Evolutionary conservation across 306 rosid genomes (phyloP).

Genomic region (Fragaria ananassa): DNA sequence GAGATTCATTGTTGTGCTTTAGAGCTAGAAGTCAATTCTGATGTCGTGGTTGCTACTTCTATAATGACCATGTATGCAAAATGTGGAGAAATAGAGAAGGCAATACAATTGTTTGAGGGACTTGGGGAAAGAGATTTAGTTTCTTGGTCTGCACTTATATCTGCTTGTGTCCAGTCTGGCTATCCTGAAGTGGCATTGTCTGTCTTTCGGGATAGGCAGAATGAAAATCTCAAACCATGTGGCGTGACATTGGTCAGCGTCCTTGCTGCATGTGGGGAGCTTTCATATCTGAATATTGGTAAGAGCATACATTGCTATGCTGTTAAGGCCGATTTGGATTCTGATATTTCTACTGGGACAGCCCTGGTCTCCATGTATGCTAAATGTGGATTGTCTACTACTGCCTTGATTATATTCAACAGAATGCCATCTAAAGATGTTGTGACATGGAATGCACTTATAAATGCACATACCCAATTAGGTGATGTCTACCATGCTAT

Average conservation of each 20-base stretch:
- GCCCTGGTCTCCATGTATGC: conserved; percentile 59
- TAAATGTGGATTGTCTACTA: conserved; percentile 36
- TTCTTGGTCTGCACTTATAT: conserved; percentile 63
- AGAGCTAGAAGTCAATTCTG: conserved; percentile 35
- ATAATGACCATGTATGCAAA: conserved; percentile 57
- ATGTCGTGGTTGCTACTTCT: conserved; percentile 53
- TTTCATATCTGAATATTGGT: conserved; percentile 42
- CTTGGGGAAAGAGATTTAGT: conserved; percentile 47
- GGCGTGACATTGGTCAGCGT: conserved; percentile 35
- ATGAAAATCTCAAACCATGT: conserved; percentile 45
- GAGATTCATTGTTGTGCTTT: conserved; percentile 45
- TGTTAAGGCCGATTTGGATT: conserved; percentile 42
- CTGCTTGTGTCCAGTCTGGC: conserved; percentile 58
- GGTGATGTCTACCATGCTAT: conserved; percentile 45
- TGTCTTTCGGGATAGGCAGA: conserved; percentile 42
- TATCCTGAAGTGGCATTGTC: conserved; percentile 50
- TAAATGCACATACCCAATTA: conserved; percentile 46
- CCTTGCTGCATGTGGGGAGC: conserved; percentile 53
- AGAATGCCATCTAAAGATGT: conserved; percentile 49
- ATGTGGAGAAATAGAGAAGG: conserved; percentile 56
- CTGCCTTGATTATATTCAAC: conserved; percentile 42
- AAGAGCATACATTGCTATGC: conserved; percentile 53
- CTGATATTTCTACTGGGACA: conserved; percentile 44
- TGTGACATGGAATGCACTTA: conserved; percentile 68
- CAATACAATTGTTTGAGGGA: conserved; percentile 44